Evolutionary conservation across 163 green algal genomes (phyloP).

Genomic region (Chloromonas sp.): DNA sequence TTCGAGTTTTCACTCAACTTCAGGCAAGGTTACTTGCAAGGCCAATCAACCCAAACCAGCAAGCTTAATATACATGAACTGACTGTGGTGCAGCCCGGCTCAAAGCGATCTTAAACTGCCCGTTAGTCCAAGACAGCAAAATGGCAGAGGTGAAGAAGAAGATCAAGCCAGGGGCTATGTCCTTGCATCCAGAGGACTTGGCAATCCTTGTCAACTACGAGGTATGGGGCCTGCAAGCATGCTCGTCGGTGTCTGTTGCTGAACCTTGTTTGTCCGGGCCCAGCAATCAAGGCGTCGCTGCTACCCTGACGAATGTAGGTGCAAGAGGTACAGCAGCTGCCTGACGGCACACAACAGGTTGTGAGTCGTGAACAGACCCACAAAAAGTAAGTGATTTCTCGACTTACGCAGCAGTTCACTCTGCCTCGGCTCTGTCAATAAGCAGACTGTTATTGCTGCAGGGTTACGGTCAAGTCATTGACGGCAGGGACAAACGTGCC

Average conservation of each 20-base stretch:
- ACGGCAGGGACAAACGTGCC: constrained; percentile 46
- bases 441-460: constrained; percentile 19
- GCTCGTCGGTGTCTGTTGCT: background rate
- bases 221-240: background rate
- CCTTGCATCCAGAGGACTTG: background rate
- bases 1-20: too few species aligned
- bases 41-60: too few species aligned
- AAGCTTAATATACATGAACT: too few species aligned
- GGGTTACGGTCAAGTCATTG: constrained; percentile 58
- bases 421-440: too few species aligned
- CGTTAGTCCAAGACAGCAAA: too few species aligned
- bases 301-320: constrained; percentile 29
- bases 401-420: background rate
- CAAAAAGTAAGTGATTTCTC: constrained; percentile 45
- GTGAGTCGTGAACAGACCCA: constrained; percentile 40
- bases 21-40: too few species aligned
- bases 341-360: constrained; percentile 38
- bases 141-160: background rate
- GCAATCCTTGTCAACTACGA: constrained; percentile 1
- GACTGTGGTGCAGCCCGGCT: too few species aligned
- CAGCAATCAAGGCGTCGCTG: too few species aligned
- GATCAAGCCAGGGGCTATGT: constrained; percentile 16
- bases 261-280: background rate
- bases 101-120: too few species aligned
- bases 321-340: constrained; percentile 34